These are phyloP conservation scores for Fusarium decemcellulare DNA, from an alignment of 2,329 filamentous ascomycete genomes.

Conservation along the genomic window DNA sequence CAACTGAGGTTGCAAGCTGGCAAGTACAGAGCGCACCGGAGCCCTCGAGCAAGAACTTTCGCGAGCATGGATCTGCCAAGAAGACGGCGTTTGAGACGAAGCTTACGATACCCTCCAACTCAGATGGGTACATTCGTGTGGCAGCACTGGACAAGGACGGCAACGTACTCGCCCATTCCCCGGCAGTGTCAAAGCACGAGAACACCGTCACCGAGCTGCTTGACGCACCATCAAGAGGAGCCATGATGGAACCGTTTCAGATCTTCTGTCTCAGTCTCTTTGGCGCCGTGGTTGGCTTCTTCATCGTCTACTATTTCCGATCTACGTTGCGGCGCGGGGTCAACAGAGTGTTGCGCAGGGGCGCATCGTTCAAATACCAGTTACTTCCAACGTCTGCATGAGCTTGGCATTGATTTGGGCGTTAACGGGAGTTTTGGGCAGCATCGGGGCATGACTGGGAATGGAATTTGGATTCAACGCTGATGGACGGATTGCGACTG, in stretches of 20 bases:
- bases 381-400: constrained; percentile 20
- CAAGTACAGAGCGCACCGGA: constrained; percentile 43
- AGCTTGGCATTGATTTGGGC: not conserved
- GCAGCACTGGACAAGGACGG: constrained; percentile 34
- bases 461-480: not conserved
- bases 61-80: constrained; percentile 25
- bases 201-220: constrained; percentile 18
- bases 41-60: constrained; percentile 8
- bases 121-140: constrained; percentile 38
- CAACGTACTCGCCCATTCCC: constrained; percentile 48
- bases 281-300: constrained; percentile 10
- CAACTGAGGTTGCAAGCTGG: constrained; percentile 63
- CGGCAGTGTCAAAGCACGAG: constrained; percentile 22
- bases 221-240: constrained; percentile 27
- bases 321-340: constrained; percentile 30
- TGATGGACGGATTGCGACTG: not conserved
- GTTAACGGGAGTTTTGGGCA: not conserved
- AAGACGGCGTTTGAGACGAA: constrained; percentile 42
- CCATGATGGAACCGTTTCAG: constrained; percentile 24
- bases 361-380: constrained; percentile 31
- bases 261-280: constrained; percentile 19
- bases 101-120: constrained; percentile 29
- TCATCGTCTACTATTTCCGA: constrained; percentile 19
- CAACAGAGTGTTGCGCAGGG: constrained; percentile 28
- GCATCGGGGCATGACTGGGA: not conserved